Base-by-base conservation (phyloP, 371 early-diverging fungal genomes). In the Mucor indicus region DNA sequence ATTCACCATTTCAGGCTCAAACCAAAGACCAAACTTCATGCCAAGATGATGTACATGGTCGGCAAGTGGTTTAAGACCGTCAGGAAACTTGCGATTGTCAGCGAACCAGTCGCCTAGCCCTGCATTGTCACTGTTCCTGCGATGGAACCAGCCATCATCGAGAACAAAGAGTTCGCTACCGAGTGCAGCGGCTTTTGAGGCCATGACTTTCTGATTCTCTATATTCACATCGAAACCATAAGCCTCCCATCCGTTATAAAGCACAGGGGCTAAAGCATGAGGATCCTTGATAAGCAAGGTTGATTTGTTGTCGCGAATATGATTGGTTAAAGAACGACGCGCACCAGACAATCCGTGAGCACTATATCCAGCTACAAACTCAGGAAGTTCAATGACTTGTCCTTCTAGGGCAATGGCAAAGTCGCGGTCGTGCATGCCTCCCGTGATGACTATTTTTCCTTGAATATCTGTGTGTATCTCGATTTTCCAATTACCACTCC, bases 121-220 rank as follows among this genome's bases (percentile, higher is more conserved):
- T 1, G 80, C 73, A 1, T 48, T 50, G 32, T 74, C 77, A 5
- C 49, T 50, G 15, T 61, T 29, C 20, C 76, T 50, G 0, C 52
- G 56, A 5, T 48, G 38, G 37, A 76, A 76, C 77, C 77, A 82
- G 3, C 83, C 83, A 55, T 82, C 80, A 42, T 82, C 83, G 24
- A 82, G 19, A 2, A 73, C 74, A 53, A 76, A 67, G 5, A 76
- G 27, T 13, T 76, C 77, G 8, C 59, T 44, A 10, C 77, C 77
- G 1, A 76, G 11, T 0, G 38, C 39, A 19, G 71, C 66, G 2
- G 72, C 65, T 15, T 56, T 53, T 10, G 46, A 35, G 6, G 67
- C 64, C 44, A 65, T 49, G 0, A 21, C 30, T 15, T 52, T 36
- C 29, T 68, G 70, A 17, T 64, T 62, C 5, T 67, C 60, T 6